phyloP scores from a whole-genome alignment of 305 asterid species.

The Coffea humblotiana region DNA sequence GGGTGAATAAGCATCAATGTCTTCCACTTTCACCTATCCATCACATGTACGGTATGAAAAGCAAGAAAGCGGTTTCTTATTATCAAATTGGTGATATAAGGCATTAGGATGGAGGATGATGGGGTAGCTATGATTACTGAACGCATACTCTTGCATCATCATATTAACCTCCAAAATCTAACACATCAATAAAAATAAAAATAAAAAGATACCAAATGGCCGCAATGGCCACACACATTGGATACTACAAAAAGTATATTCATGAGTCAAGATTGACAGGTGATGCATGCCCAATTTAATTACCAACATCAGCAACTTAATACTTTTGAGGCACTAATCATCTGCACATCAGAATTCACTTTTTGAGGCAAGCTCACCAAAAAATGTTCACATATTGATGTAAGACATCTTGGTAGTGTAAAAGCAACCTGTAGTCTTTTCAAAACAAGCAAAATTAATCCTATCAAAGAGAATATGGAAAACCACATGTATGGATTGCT shows the following conservation, averaged over 20 bases:
- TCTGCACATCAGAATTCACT: neutral
- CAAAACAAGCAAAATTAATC: neutral
- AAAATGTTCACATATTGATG: no score
- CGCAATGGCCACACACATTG: neutral
- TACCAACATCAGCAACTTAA: neutral
- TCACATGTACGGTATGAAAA: neutral
- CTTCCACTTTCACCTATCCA: slow-evolving; percentile 89
- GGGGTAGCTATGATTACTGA: neutral
- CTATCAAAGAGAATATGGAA: neutral
- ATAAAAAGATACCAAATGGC: neutral
- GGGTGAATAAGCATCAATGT: slow-evolving; percentile 94
- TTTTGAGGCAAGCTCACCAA: neutral
- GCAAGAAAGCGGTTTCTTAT: neutral
- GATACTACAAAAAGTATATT: neutral
- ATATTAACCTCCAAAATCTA: neutral
- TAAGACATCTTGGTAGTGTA: no score
- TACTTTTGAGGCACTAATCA: neutral
- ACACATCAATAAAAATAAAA: neutral
- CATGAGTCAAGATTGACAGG: neutral
- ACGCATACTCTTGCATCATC: neutral
- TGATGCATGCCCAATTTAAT: neutral
- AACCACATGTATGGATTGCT: neutral
- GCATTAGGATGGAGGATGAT: neutral
- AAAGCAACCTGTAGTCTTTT: neutral
- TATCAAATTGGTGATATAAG: neutral